A percentile compares a stretch with the other conserved stretches of the same genome.
Conservation (phyloP, 805 yeast species). For the Saccharomycopsis sp. region DNA sequence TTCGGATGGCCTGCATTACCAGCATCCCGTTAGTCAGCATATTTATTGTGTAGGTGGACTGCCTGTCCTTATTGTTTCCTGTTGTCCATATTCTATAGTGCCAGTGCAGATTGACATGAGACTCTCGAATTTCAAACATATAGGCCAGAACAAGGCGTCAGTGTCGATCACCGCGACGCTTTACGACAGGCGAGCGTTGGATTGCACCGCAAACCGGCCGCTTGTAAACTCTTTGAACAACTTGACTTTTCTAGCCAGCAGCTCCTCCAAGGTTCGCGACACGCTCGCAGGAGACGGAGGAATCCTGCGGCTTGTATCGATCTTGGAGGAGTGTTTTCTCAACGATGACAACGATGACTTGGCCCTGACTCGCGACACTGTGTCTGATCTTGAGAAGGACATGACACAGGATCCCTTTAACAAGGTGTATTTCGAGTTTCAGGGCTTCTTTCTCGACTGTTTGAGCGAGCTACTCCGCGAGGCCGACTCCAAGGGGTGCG, state of each 20-base stretch:
- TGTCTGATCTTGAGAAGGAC: neutral
- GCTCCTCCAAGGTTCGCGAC: constrained; percentile 85
- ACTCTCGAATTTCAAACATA: constrained; percentile 78
- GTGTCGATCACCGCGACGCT: constrained; percentile 82
- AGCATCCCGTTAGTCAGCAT: too few species aligned
- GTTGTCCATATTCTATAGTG: too few species aligned
- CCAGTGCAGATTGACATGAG: too few species aligned
- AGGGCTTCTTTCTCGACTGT: constrained; percentile 7
- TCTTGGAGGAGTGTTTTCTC: constrained; percentile 70
- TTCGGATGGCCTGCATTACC: too few species aligned
- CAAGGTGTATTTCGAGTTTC: constrained; percentile 1
- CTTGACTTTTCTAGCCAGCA: constrained; percentile 77
- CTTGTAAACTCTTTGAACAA: constrained; percentile 87
- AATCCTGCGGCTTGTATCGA: constrained; percentile 76
- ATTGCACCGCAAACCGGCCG: constrained; percentile 84
- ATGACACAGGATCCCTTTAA: neutral
- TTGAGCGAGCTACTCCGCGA: constrained; percentile 10
- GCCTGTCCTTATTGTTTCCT: too few species aligned
- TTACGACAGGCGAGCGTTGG: constrained; percentile 88
- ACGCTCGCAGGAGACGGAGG: constrained; percentile 90
- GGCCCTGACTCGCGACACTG: neutral
- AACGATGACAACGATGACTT: constrained; percentile 12
- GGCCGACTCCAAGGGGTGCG: neutral
- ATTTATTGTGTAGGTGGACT: too few species aligned
- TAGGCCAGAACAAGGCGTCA: constrained; percentile 81